Conservation (phyloP, 257 asterid genomes). For the Lantana camara region DNA sequence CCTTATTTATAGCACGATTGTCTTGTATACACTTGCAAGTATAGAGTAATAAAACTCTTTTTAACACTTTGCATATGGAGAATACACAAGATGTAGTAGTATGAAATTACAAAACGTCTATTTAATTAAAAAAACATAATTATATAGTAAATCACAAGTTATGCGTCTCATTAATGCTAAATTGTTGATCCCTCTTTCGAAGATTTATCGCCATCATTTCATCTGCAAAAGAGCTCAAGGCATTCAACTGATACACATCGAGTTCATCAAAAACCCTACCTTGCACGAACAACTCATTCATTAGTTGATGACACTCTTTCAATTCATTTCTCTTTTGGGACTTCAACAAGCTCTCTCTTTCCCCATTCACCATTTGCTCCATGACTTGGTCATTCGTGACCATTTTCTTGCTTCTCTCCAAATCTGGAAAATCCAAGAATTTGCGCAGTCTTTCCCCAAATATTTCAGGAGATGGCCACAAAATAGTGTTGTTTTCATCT, state of each 20-base stretch:
- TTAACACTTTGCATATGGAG: no score
- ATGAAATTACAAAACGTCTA: no score
- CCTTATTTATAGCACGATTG: no score
- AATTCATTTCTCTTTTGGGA: not conserved
- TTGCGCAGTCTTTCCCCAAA: constrained; percentile 13
- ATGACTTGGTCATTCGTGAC: constrained; percentile 8
- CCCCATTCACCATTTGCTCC: constrained; percentile 3
- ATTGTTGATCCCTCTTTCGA: not conserved
- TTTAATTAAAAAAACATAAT: no score
- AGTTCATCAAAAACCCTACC: not conserved
- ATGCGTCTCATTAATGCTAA: not conserved
- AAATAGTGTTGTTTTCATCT: constrained; percentile 2
- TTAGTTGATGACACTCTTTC: constrained; percentile 2
- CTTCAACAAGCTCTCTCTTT: not conserved
- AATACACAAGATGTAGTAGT: no score
- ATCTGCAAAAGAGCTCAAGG: not conserved
- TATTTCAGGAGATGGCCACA: constrained; percentile 23
- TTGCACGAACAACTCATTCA: not conserved
- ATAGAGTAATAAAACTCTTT: no score
- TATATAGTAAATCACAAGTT: no score
- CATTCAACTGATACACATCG: constrained; percentile 10
- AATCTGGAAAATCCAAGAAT: constrained; percentile 4
- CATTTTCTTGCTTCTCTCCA: constrained; percentile 23
- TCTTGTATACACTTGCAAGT: no score
- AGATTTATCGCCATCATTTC: constrained; percentile 19